Base-by-base conservation (phyloP, 805 yeast species). In the Ogataea neopini region DNA sequence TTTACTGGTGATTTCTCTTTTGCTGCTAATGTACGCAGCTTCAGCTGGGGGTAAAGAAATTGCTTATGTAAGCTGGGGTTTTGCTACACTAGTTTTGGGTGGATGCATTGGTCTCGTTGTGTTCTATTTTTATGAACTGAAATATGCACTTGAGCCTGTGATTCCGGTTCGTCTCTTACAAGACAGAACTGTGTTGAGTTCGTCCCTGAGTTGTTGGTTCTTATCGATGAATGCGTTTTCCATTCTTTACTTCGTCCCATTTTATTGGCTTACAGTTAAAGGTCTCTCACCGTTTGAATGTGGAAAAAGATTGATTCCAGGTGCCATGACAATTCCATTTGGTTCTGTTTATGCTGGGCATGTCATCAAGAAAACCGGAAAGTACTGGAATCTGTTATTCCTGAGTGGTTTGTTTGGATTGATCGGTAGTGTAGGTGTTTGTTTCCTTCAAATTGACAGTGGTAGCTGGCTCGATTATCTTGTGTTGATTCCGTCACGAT, bases 331-430 rank as follows among this genome's bases (percentile, higher is more conserved):
- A 13, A 81, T 84, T 6, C 79, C 90, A 0, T 43, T 68, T 17
- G 91, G 92, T 2, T 84, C 94, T 0, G 70, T 87, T 18, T 70
- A 74, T 2, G 73, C 88, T 1, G 96, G 96, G 1, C 44, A 77
- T 26, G 77, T 81, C 65, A 86, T 87, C 84, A 79, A 74, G 49
- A 67, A 58, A 17, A 84, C 94, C 0, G 92, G 94, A 1, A 76
- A 71, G 44, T 88, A 88, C 64, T 75, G 77, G 58, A 60, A 57
- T 3, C 69, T 82, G 37, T 72, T 76, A 7, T 61, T 77, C 0
- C 20, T 60, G 10, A 64, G 77, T 11, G 77, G 81, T 2, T n/a
- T 72, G 6, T 23, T 77, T 5, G 59, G 81, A 5, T 55, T 80
- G 2, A 13, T 73, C 2, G 92, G 92, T 5, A 63, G 73, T 37